Percentiles rank a stretch among this genome's conserved stretches.
Conservation (phyloP, 306 rosid genomes). For the Gastrolobium villosum region DNA sequence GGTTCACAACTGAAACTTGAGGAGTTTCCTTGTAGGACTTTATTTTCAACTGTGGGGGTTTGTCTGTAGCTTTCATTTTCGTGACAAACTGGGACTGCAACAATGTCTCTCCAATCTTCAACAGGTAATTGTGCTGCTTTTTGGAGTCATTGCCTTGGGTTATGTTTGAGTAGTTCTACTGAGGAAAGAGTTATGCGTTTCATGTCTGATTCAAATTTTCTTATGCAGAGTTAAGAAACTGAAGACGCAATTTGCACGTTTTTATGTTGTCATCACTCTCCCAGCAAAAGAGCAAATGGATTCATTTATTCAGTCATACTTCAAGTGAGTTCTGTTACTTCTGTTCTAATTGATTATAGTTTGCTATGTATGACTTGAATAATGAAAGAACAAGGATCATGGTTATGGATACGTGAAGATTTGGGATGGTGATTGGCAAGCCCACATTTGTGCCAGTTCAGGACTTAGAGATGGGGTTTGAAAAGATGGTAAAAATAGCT, state of each 20-base stretch:
- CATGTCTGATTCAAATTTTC: conserved; percentile 32
- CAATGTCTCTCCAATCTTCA: conserved; percentile 59
- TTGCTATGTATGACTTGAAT: conserved; percentile 1
- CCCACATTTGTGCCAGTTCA: conserved; percentile 89
- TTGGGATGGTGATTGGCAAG: conserved; percentile 80
- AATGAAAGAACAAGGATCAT: conserved; percentile 20
- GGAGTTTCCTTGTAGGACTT: conserved; percentile 69
- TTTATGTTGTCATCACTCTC: conserved; percentile 71
- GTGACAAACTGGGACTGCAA: conserved; percentile 72
- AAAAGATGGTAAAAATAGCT: conserved; percentile 90
- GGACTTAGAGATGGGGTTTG: conserved; percentile 95
- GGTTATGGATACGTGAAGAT: conserved; percentile 56
- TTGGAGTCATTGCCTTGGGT: conserved; percentile 17
- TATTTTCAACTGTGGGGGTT: conserved; percentile 92
- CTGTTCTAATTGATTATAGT: conserved; percentile 31
- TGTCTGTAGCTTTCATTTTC: conserved; percentile 84
- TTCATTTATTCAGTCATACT: conserved; percentile 76
- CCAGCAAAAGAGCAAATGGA: conserved; percentile 70
- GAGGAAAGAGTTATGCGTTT: conserved; percentile 8
- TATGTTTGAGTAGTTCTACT: conserved; percentile 22
- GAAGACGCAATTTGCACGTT: conserved; percentile 76
- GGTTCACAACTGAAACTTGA: conserved; percentile 37
- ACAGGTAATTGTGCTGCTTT: conserved; percentile 61
- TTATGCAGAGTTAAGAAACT: conserved; percentile 73
- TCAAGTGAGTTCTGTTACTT: conserved; percentile 66